Percentiles rank a stretch among this genome's conserved stretches.
Conservation (phyloP, 495 filamentous ascomycete species). For the Daldinia decipiens region DNA sequence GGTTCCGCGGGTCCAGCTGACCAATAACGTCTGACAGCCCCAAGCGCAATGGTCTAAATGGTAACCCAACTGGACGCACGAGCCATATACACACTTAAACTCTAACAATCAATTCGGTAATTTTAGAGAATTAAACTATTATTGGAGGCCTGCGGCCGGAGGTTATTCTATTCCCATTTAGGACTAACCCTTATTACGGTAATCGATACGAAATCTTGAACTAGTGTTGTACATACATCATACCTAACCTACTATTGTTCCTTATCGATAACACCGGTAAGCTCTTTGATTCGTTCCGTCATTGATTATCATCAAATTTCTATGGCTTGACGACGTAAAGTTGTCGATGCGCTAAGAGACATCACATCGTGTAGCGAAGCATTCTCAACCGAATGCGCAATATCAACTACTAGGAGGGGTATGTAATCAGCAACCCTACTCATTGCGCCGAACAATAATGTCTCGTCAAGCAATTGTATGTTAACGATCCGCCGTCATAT, state of each 20-base stretch:
- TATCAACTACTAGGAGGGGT: slow-evolving; percentile 5
- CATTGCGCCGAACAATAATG: slow-evolving; percentile 29
- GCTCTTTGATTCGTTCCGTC: slow-evolving; percentile 37
- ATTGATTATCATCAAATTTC: slow-evolving; percentile 39
- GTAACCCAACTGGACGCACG: not conserved
- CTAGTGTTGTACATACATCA: too few species aligned
- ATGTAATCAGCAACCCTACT: slow-evolving; percentile 13
- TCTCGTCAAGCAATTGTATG: slow-evolving; percentile 46
- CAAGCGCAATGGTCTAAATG: not conserved
- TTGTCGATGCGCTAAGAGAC: slow-evolving; percentile 29
- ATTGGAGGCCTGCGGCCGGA: slow-evolving; percentile 30
- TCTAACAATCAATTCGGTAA: slow-evolving; percentile 15
- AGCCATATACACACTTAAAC: not conserved
- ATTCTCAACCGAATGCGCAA: not conserved
- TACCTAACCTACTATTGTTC: too few species aligned
- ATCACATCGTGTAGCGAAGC: not conserved
- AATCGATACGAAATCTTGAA: not conserved
- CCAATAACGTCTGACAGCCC: slow-evolving; percentile 34
- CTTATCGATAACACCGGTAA: slow-evolving; percentile 26
- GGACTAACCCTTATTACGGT: not conserved
- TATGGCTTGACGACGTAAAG: slow-evolving; percentile 6
- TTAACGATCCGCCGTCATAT: slow-evolving; percentile 5
- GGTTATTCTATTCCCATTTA: not conserved
- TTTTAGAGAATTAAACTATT: slow-evolving; percentile 18
- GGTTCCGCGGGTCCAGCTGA: slow-evolving; percentile 21